These are phyloP conservation scores for Aspergillus sparsus DNA, from an alignment of 495 filamentous ascomycete genomes.

Conservation along the genomic window DNA sequence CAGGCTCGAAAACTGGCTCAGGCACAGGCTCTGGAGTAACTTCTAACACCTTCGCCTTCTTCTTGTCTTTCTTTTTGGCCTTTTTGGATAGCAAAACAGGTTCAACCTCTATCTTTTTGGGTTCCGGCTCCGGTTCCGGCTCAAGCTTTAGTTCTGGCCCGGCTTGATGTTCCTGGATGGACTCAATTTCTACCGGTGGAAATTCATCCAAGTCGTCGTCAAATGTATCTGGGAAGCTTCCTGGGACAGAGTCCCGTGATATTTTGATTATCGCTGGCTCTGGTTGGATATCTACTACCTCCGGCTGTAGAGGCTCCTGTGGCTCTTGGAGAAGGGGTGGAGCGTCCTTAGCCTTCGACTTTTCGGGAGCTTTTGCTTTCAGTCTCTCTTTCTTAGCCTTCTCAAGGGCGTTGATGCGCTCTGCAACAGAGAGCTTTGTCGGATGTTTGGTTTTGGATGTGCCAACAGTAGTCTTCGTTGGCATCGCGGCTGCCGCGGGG, in stretches of 20 bases:
- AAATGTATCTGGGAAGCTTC: slow-evolving; percentile 42
- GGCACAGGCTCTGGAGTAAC: slow-evolving; percentile 15
- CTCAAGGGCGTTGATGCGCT: slow-evolving; percentile 51
- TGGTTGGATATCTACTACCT: slow-evolving; percentile 23
- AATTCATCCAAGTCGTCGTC: slow-evolving; percentile 27
- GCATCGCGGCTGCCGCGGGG: slow-evolving; percentile 37
- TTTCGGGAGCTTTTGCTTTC: slow-evolving; percentile 35
- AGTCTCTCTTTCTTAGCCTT: slow-evolving; percentile 44
- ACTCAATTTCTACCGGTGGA: slow-evolving; percentile 22
- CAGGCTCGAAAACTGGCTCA: slow-evolving; percentile 6
- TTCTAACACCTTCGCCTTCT: slow-evolving; percentile 33
- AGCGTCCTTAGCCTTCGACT: slow-evolving; percentile 30
- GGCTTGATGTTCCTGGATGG: slow-evolving; percentile 10
- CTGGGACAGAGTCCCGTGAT: slow-evolving; percentile 42
- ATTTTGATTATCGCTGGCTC: slow-evolving; percentile 28
- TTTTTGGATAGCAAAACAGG: slow-evolving; percentile 20
- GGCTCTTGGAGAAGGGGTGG: slow-evolving; percentile 23
- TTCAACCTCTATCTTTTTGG: slow-evolving; percentile 11
- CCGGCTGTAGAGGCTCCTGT: slow-evolving; percentile 21
- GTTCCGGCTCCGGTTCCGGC: slow-evolving; percentile 16
- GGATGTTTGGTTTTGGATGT: slow-evolving; percentile 46
- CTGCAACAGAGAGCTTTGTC: slow-evolving; percentile 46
- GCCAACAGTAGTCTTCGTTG: slow-evolving; percentile 30
- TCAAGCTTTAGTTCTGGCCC: slow-evolving; percentile 17
- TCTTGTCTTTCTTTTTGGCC: slow-evolving; percentile 25